A percentile compares a stretch with the other conserved stretches of the same genome.
These are phyloP conservation scores for Trametes gibbosa DNA, from an alignment of 768 basidiomycete species.

Conservation along the genomic window DNA sequence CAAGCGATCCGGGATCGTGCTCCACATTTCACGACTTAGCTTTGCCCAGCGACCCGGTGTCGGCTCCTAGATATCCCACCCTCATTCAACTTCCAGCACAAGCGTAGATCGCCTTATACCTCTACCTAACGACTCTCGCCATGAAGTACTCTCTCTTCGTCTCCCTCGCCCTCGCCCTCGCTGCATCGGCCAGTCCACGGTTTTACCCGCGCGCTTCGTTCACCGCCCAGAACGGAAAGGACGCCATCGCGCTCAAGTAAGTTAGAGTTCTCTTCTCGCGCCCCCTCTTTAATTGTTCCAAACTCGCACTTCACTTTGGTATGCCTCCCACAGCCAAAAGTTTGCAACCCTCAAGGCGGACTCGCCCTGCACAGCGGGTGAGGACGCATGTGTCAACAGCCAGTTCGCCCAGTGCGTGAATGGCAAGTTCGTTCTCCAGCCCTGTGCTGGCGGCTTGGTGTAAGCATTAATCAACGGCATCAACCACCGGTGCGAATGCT, in stretches of 20 bases:
- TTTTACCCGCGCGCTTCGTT: constrained; percentile 16
- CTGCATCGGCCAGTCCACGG: constrained; percentile 27
- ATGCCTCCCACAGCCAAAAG: constrained; percentile 28
- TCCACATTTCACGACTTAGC: constrained; percentile 11
- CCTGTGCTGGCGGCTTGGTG: constrained; percentile 25
- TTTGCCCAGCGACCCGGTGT: constrained; percentile 14
- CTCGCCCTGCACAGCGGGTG: constrained; percentile 45
- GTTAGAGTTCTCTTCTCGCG: background rate
- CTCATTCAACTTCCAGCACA: constrained; percentile 5
- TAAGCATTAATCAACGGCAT: constrained; percentile 8
- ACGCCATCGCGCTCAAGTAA: constrained; percentile 31
- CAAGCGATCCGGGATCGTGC: constrained; percentile 15
- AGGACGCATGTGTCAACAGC: constrained; percentile 47
- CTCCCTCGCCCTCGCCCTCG: constrained; percentile 26
- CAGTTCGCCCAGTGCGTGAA: constrained; percentile 56
- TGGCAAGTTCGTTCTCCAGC: constrained; percentile 35
- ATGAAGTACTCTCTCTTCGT: constrained; percentile 43
- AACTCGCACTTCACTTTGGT: background rate
- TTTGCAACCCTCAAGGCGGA: constrained; percentile 45
- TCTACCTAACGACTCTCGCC: constrained; percentile 7
- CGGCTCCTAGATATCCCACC: constrained; percentile 8
- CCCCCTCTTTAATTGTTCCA: background rate
- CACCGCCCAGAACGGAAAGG: constrained; percentile 29
- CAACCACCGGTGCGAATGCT: background rate
- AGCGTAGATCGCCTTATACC: constrained; percentile 15